These are phyloP conservation scores for Casuarina cunninghamiana DNA, from an alignment of 306 rosid species.

Conservation along the genomic window DNA sequence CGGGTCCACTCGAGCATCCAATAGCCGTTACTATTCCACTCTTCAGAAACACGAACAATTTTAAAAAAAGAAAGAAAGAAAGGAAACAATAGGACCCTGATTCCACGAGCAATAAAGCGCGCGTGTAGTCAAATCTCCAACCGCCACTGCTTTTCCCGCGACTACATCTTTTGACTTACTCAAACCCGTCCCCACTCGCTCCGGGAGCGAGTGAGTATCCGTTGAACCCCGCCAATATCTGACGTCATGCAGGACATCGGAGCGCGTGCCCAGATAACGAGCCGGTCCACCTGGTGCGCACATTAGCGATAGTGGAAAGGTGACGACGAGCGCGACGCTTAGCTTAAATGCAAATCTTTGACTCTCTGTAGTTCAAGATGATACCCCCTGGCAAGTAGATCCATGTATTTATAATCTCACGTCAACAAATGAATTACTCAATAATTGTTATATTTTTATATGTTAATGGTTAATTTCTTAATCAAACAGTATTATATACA, in stretches of 20 bases:
- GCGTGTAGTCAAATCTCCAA: neutral
- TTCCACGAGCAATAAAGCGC: constrained; percentile 8
- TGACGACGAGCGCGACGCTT: constrained; percentile 39
- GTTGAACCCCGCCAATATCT: neutral
- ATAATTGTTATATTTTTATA: constrained; percentile 28
- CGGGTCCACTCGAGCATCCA: constrained; percentile 1
- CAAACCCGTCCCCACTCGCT: neutral
- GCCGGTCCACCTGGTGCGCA: constrained; percentile 61
- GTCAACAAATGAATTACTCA: constrained; percentile 7
- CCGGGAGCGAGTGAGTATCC: neutral
- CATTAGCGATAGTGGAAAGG: constrained; percentile 56
- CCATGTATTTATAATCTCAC: neutral
- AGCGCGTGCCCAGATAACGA: constrained; percentile 14
- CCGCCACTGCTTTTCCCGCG: constrained; percentile 3
- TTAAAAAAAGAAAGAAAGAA: neutral
- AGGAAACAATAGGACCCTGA: neutral
- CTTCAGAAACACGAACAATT: neutral
- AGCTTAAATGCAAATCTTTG: constrained; percentile 32
- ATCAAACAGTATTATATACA: neutral
- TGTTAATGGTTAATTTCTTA: constrained; percentile 19
- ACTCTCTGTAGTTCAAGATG: constrained; percentile 38
- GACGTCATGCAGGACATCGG: constrained; percentile 31
- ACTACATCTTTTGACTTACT: neutral
- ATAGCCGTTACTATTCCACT: constrained; percentile 38
- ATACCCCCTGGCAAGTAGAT: constrained; percentile 26